Evolutionary conservation across 495 filamentous ascomycete genomes (phyloP).

Genomic region (Recurvomyces mirabilis): DNA sequence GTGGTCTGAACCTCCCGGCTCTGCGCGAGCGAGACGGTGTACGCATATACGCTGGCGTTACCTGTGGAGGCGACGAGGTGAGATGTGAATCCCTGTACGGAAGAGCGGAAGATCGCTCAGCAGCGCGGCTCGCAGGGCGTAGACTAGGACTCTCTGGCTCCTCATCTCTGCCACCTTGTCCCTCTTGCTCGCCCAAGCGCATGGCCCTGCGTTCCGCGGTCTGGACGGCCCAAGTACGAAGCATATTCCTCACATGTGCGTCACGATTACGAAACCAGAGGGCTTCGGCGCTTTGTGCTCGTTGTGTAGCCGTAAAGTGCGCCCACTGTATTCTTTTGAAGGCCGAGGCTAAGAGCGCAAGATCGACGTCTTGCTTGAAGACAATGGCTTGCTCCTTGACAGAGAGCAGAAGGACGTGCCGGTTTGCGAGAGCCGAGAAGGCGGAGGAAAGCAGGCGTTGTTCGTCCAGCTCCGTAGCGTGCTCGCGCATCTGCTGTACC

Average conservation of each 20-base stretch:
- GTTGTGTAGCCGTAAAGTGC: slow-evolving; percentile 25
- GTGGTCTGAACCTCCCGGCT: slow-evolving; percentile 9
- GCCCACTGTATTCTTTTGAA: slow-evolving; percentile 29
- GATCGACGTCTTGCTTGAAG: slow-evolving; percentile 19
- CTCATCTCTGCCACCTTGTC: slow-evolving; percentile 1
- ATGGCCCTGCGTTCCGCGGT: slow-evolving; percentile 5
- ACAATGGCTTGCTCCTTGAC: slow-evolving; percentile 19
- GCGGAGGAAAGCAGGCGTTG: slow-evolving; percentile 7
- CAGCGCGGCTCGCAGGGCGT: slow-evolving; percentile 16
- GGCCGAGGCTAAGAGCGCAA: slow-evolving; percentile 12
- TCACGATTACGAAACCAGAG: slow-evolving; percentile 27
- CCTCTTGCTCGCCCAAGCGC: too few relatives aligned
- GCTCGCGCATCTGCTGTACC: slow-evolving; percentile 2
- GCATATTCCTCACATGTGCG: slow-evolving; percentile 28
- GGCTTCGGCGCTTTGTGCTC: slow-evolving; percentile 26
- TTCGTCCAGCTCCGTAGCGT: slow-evolving; percentile 5
- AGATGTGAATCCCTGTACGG: too few relatives aligned
- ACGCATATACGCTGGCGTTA: slow-evolving; percentile 19
- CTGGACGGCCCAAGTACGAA: slow-evolving; percentile 30
- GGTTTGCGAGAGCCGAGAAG: slow-evolving; percentile 2
- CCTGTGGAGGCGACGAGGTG: too few relatives aligned
- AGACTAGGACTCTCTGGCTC: slow-evolving; percentile 20
- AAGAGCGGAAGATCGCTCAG: slow-evolving; percentile 7
- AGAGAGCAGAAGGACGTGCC: neutral
- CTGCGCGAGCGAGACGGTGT: slow-evolving; percentile 19